A percentile compares a stretch with the other conserved stretches of the same genome.
Conservation (phyloP, 2,329 filamentous ascomycete genomes). For the Neofusicoccum umdonicola region DNA sequence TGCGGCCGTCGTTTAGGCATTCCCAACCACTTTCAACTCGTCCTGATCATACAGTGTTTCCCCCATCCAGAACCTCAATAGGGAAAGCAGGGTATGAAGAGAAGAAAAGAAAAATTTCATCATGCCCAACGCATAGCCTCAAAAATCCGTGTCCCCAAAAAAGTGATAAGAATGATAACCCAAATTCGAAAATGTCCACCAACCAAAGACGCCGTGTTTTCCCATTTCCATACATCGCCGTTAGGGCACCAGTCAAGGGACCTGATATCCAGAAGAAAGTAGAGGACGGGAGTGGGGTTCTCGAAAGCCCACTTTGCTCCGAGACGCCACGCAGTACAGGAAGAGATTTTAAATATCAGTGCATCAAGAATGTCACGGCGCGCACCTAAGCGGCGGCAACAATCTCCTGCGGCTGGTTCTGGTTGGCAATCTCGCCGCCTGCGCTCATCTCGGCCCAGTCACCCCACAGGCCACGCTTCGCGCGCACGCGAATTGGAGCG, state of each 20-base stretch:
- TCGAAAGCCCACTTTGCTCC: not conserved
- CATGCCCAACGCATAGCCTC: not conserved
- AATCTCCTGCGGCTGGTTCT: slow-evolving; percentile 20
- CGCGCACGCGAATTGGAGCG: slow-evolving; percentile 76
- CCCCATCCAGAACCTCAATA: not conserved
- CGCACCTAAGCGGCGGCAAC: not conserved
- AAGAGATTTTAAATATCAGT: not conserved
- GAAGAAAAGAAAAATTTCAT: not conserved
- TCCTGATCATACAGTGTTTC: slow-evolving; percentile 4
- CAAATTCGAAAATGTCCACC: not conserved
- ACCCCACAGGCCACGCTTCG: slow-evolving; percentile 95
- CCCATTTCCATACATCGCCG: not conserved
- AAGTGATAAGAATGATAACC: not conserved
- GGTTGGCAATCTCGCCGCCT: slow-evolving; percentile 44
- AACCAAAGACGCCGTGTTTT: slow-evolving; percentile 2
- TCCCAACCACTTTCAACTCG: not conserved
- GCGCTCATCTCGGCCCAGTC: slow-evolving; percentile 79
- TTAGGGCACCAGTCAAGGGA: not conserved
- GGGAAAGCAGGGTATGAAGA: slow-evolving; percentile 7
- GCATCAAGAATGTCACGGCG: not conserved
- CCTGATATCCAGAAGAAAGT: not conserved
- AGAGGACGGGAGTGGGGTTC: not conserved
- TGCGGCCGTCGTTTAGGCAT: not conserved
- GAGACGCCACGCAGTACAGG: slow-evolving; percentile 2
- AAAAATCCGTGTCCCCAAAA: not conserved